These are phyloP conservation scores for Crataegus laevigata DNA, from an alignment of 306 rosid genomes.

Conservation along the genomic window DNA sequence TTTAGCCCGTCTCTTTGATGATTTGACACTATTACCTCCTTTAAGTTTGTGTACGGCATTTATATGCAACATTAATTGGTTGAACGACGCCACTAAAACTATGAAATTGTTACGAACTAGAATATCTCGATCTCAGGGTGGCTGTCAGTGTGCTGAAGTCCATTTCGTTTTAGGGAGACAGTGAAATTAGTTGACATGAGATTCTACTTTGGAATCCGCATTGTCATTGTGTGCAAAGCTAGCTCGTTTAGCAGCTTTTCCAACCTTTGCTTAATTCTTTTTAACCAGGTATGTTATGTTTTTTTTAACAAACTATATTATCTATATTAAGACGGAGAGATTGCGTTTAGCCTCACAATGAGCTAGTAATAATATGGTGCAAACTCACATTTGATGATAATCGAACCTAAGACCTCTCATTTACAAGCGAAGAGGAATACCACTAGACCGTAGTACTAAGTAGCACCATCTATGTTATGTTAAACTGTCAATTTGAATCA, in stretches of 20 bases:
- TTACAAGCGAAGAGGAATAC: no score
- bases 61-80: neutral
- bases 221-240: neutral
- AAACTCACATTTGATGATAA: no score
- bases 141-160: neutral
- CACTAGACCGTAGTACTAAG: no score
- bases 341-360: no score
- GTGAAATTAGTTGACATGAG: neutral
- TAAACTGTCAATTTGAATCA: neutral
- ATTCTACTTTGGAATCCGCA: neutral
- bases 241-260: conserved; percentile 11
- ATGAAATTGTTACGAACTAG: no score
- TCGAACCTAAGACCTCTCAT: no score
- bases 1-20: no score
- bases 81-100: no score
- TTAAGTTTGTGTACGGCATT: neutral
- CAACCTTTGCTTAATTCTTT: neutral
- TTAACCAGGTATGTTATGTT: neutral
- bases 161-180: neutral
- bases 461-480: neutral
- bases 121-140: neutral
- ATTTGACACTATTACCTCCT: neutral
- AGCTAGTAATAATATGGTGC: no score
- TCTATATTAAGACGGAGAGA: no score
- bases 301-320: no score